Evolutionary conservation across 2,329 filamentous ascomycete genomes (phyloP), one percentile per base, ranked within the genome.

Genomic region (Xylariaceae sp.): DNA sequence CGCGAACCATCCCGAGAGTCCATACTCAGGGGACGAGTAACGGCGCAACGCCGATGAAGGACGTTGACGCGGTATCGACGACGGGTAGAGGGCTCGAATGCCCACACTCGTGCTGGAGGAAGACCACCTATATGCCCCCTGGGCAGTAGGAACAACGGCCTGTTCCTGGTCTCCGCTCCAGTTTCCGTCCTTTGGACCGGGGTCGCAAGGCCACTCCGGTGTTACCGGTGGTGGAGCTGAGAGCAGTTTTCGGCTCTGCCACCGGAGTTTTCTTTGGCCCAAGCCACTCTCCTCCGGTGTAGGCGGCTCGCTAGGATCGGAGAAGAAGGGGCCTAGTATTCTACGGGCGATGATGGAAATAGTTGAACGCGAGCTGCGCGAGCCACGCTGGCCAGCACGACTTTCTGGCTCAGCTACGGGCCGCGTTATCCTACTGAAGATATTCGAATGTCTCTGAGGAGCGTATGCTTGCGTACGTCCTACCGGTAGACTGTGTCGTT

Each of bases 251-350:
- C 34, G 58, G 56, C 45, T 55, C 2, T 59, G 58, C 61, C 61
- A 63, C 56, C 53, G 51, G 13, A 61, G 39, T 18, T 48, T 44
- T 23, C 39, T 53, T 15, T 56, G 55, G 1, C 51, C 51, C 23
- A 30, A 5, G 23, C 23, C 23, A 30, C 1, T 35, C 11, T 13
- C 23, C 51, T 44, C 51, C 4, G 48, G 15, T 4, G 45, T 35
- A 44, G 51, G 42, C 7, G 56, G 23, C 17, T 56, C 59, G 17
- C 42, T 53, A 2, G 61, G 37, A 47, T 63, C 61, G 0, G 58
- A 61, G 1, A 62, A 10, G 44, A 63, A 63, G 4, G 61, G 61
- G 2, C 61, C 59, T 35, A 63, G 54, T 35, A 63, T 57, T 39
- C 56, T 52, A 0, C 59, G 51, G 3, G 59, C 58, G 42, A 61